Evolutionary conservation across 331 rosid genomes (phyloP).

Genomic region (Acacia pycnantha): DNA sequence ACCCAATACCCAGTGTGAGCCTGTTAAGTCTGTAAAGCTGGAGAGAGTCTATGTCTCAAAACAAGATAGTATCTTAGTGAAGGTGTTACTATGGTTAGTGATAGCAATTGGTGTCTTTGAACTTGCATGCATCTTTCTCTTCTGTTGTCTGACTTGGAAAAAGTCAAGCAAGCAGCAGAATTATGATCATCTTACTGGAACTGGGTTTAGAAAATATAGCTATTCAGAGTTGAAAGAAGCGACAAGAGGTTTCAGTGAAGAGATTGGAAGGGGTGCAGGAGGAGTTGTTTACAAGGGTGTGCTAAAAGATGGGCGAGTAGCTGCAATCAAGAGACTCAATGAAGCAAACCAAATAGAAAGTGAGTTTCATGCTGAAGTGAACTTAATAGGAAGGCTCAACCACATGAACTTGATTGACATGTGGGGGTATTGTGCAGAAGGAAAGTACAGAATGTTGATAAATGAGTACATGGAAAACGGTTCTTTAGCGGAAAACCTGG

Average conservation of each 20-base stretch:
- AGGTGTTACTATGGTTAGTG: conserved; percentile 21
- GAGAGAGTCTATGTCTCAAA: background rate
- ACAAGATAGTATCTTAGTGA: background rate
- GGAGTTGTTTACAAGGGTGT: background rate
- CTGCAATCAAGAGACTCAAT: background rate
- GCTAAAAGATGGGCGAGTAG: background rate
- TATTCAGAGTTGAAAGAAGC: background rate
- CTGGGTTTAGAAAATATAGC: background rate
- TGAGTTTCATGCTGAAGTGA: conserved; percentile 56
- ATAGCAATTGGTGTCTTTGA: conserved; percentile 41
- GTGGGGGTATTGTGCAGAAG: conserved; percentile 69
- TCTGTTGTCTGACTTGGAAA: background rate
- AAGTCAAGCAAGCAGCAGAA: background rate
- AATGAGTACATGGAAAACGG: conserved; percentile 33
- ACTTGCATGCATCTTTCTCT: background rate
- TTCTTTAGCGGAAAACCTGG: background rate
- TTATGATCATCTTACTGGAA: background rate
- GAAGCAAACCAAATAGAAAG: background rate
- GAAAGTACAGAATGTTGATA: conserved; percentile 25
- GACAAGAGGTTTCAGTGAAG: background rate
- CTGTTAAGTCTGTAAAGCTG: background rate
- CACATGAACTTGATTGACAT: conserved; percentile 70
- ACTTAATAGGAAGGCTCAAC: conserved; percentile 60
- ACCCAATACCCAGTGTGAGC: background rate
- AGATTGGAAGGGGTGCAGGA: background rate